Percentiles rank a stretch among this genome's conserved stretches.
Conservation (phyloP, 2,329 filamentous ascomycete genomes). For the Coniosporium tulheliwenetii region DNA sequence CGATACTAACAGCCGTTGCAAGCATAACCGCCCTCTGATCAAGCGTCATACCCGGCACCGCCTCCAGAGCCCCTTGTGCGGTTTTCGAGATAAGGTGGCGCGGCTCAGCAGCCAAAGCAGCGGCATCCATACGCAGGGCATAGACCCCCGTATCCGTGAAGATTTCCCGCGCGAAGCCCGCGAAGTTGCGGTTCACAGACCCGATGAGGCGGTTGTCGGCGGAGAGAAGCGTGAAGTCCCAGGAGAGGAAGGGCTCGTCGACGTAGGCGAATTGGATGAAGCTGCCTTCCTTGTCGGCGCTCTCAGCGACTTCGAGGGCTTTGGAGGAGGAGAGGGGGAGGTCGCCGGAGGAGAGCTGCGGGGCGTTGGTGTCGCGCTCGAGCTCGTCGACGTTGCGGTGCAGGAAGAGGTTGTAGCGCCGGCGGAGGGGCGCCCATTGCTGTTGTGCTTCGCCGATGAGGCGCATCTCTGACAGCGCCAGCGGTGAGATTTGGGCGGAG, state of each 20-base stretch:
- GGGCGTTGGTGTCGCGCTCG: slow-evolving; percentile 19
- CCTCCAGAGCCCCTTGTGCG: slow-evolving; percentile 12
- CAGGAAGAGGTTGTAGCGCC: slow-evolving; percentile 52
- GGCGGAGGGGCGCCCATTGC: slow-evolving; percentile 44
- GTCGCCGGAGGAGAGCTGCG: slow-evolving; percentile 25
- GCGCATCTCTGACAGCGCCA: slow-evolving; percentile 41
- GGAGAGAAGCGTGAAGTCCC: slow-evolving; percentile 45
- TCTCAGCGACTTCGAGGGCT: slow-evolving; percentile 25
- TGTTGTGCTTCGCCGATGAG: slow-evolving; percentile 49
- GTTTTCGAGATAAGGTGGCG: slow-evolving; percentile 22
- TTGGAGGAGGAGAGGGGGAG: slow-evolving; percentile 33
- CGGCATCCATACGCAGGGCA: slow-evolving; percentile 48
- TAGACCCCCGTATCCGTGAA: slow-evolving; percentile 54
- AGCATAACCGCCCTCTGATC: slow-evolving; percentile 52
- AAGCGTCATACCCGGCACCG: slow-evolving; percentile 40
- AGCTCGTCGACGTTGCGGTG: slow-evolving; percentile 23
- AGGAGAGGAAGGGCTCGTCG: slow-evolving; percentile 46
- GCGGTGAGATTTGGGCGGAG: slow-evolving; percentile 35
- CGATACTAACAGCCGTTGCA: slow-evolving; percentile 47
- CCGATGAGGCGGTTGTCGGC: slow-evolving; percentile 37
- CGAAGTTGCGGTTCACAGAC: slow-evolving; percentile 48
- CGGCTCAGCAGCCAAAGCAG: slow-evolving; percentile 23
- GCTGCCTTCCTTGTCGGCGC: slow-evolving; percentile 17
- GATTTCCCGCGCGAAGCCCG: slow-evolving; percentile 45
- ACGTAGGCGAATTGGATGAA: slow-evolving; percentile 48